These are phyloP conservation scores for Candolleomyces eurysporus DNA, from an alignment of 768 basidiomycete species.

Conservation along the genomic window DNA sequence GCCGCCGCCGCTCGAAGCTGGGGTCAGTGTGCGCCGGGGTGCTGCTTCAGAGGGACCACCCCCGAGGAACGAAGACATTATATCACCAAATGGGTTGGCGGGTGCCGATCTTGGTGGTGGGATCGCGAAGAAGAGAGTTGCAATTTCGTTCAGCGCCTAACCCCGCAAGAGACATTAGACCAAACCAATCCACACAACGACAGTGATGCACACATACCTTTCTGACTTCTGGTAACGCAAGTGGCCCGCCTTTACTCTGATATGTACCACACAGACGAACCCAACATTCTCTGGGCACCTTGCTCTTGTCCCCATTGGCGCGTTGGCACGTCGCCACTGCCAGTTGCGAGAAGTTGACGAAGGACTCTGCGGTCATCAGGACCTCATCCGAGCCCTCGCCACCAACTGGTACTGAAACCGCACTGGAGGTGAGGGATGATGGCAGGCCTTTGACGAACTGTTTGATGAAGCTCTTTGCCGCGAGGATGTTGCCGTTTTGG, in stretches of 20 bases:
- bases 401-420: slow-evolving; percentile 48
- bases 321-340: slow-evolving; percentile 88
- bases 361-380: slow-evolving; percentile 66
- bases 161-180: slow-evolving; percentile 1
- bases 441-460: slow-evolving; percentile 69
- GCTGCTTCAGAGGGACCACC: slow-evolving; percentile 41
- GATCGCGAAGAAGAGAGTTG: slow-evolving; percentile 81
- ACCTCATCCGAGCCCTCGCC: slow-evolving; percentile 50
- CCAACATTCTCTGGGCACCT: slow-evolving; percentile 79
- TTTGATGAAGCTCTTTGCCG: slow-evolving; percentile 89
- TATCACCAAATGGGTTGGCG: slow-evolving; percentile 82
- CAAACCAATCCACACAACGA: neutral
- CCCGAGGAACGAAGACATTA: slow-evolving; percentile 87
- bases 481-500: slow-evolving; percentile 86
- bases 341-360: slow-evolving; percentile 89
- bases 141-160: slow-evolving; percentile 69
- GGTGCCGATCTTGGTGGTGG: slow-evolving; percentile 70
- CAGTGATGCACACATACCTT: slow-evolving; percentile 42
- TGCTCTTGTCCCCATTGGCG: slow-evolving; percentile 76
- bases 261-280: slow-evolving; percentile 82
- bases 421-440: slow-evolving; percentile 41
- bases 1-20: slow-evolving; percentile 24
- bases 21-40: slow-evolving; percentile 43
- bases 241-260: slow-evolving; percentile 63
- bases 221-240: slow-evolving; percentile 61